These are phyloP conservation scores for Talaromyces rugulosus DNA, from an alignment of 2,329 filamentous ascomycete genomes.

Conservation along the genomic window DNA sequence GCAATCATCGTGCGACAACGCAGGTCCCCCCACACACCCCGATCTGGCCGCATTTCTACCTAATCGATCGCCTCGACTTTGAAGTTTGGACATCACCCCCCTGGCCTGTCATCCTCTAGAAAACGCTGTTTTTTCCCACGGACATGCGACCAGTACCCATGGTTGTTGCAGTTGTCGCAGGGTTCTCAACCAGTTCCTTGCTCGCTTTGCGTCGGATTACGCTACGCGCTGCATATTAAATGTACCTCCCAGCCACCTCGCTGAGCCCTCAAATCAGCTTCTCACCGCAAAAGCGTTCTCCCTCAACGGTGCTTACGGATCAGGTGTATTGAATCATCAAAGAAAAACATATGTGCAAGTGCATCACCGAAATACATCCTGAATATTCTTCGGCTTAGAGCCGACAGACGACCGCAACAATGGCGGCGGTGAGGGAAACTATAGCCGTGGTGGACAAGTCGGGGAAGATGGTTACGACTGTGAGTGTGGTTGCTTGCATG, in stretches of 20 bases:
- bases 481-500: conserved; percentile 44
- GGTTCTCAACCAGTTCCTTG: neutral
- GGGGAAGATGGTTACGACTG: conserved; percentile 84
- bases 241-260: conserved; percentile 7
- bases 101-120: conserved; percentile 4
- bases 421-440: conserved; percentile 55
- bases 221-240: neutral
- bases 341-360: neutral
- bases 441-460: conserved; percentile 88
- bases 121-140: neutral
- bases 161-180: neutral
- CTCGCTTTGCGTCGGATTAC: neutral
- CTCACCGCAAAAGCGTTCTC: neutral
- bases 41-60: conserved; percentile 1
- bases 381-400: neutral
- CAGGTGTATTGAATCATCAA: neutral
- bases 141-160: neutral
- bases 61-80: conserved; percentile 8
- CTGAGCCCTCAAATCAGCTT: neutral
- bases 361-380: neutral
- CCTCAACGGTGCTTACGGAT: neutral
- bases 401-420: conserved; percentile 2
- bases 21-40: conserved; percentile 15
- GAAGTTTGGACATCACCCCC: neutral
- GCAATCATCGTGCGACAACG: conserved; percentile 23